These are phyloP conservation scores for Rehmannia glutinosa DNA, from an alignment of 257 asterid genomes.

Conservation along the genomic window DNA sequence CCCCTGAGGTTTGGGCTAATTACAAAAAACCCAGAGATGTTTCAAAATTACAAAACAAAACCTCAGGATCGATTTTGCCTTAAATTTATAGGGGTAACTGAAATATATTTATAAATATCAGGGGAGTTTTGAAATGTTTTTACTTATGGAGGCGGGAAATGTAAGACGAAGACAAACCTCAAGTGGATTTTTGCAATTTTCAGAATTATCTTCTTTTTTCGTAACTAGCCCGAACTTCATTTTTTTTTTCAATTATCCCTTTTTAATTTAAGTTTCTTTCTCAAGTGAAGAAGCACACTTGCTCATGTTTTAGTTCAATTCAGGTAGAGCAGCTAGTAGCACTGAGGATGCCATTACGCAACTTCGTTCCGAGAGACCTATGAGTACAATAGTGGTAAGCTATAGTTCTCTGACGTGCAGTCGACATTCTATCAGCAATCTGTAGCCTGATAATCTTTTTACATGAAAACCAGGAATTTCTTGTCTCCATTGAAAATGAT, in stretches of 20 bases:
- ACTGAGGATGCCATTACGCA: conserved; percentile 74
- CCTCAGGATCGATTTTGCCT: not conserved
- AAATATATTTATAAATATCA: too few relatives aligned
- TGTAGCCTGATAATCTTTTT: not conserved
- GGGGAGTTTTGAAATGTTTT: conserved; percentile 20
- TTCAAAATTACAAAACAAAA: too few relatives aligned
- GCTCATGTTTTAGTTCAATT: not conserved
- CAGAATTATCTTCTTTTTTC: too few relatives aligned
- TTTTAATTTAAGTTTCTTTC: not conserved
- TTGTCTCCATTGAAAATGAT: too few relatives aligned
- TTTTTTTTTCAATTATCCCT: not conserved
- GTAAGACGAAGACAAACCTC: too few relatives aligned
- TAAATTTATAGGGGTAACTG: not conserved
- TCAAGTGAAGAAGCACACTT: not conserved
- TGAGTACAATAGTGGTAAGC: conserved; percentile 68
- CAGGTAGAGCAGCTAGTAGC: conserved; percentile 42
- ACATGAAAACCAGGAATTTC: too few relatives aligned
- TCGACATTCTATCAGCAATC: not conserved
- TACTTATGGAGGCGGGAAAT: too few relatives aligned
- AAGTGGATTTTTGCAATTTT: too few relatives aligned
- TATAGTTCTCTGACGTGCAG: not conserved
- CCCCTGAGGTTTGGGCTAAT: not conserved
- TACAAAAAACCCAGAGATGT: not conserved
- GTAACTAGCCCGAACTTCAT: not conserved
- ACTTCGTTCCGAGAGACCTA: conserved; percentile 64